Evolutionary conservation across 2,329 filamentous ascomycete species (phyloP).

Genomic region (Sordariomycetes sp.): DNA sequence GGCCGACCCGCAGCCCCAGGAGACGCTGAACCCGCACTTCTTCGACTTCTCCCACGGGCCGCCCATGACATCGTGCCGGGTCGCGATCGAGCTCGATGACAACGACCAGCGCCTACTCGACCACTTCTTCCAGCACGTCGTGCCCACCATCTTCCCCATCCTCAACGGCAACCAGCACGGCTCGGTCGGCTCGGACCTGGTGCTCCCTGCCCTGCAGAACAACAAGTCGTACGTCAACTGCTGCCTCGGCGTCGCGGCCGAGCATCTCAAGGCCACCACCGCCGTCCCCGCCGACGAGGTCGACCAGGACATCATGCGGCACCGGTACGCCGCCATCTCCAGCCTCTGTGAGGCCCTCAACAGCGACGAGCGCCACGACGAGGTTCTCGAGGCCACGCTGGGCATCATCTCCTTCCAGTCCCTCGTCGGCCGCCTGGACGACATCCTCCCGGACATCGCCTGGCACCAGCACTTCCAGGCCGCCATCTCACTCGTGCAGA

Average conservation of each 20-base stretch:
- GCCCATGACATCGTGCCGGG: conserved; percentile 51
- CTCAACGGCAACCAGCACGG: conserved; percentile 84
- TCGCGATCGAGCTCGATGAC: conserved; percentile 76
- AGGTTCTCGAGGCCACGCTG: conserved; percentile 85
- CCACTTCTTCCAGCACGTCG: conserved; percentile 81
- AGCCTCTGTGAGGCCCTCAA: conserved; percentile 75
- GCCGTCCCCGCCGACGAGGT: conserved; percentile 51
- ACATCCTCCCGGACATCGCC: conserved; percentile 79
- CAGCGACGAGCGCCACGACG: conserved; percentile 69
- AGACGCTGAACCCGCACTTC: conserved; percentile 39
- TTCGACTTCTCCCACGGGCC: conserved; percentile 64
- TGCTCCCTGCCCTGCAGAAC: conserved; percentile 77
- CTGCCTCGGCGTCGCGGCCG: conserved; percentile 84
- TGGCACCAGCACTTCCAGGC: conserved; percentile 98
- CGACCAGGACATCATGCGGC: conserved; percentile 83
- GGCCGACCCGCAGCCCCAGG: conserved; percentile 5
- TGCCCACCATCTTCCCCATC: conserved; percentile 85
- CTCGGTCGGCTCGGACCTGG: conserved; percentile 67
- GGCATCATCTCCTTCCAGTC: conserved; percentile 96
- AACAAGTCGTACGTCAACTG: conserved; percentile 95
- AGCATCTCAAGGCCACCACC: conserved; percentile 77
- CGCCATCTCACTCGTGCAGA: conserved; percentile 72
- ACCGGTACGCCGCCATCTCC: conserved; percentile 79
- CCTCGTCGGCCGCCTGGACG: conserved; percentile 76
- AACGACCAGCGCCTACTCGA: conserved; percentile 78